These are phyloP conservation scores for Phaffia australis DNA, from an alignment of 768 basidiomycete genomes.

Conservation along the genomic window DNA sequence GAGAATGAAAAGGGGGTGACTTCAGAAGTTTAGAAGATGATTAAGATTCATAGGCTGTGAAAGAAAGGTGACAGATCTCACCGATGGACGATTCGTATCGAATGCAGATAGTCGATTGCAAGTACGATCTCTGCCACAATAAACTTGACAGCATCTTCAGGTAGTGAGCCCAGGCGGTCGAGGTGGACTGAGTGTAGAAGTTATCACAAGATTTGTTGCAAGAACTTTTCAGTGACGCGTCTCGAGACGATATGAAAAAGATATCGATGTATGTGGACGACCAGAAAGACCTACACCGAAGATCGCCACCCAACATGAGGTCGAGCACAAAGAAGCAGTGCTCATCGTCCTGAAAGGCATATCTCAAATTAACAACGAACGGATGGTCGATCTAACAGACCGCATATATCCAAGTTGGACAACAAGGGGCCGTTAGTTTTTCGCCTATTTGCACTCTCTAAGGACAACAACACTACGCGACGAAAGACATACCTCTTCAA, in stretches of 20 bases:
- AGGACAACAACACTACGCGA: not conserved
- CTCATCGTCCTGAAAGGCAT: constrained; percentile 93
- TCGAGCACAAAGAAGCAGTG: constrained; percentile 38
- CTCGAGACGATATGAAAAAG: too few species aligned
- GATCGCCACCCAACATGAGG: constrained; percentile 80
- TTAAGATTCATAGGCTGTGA: not conserved
- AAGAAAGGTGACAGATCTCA: constrained; percentile 39
- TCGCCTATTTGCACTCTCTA: not conserved
- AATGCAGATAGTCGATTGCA: constrained; percentile 79
- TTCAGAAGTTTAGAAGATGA: not conserved
- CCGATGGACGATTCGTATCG: constrained; percentile 93
- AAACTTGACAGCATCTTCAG: constrained; percentile 43
- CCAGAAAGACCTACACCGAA: constrained; percentile 46
- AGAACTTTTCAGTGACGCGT: too few species aligned
- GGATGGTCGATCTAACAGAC: constrained; percentile 60
- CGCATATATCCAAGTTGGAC: not conserved
- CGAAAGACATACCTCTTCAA: constrained; percentile 62
- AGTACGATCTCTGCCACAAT: constrained; percentile 83
- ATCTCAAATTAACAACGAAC: constrained; percentile 79
- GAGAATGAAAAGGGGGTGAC: not conserved
- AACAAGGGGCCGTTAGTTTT: too few species aligned
- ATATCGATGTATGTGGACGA: not conserved
- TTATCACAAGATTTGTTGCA: not conserved
- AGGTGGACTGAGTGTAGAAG: constrained; percentile 28
- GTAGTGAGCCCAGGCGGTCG: constrained; percentile 32